Conservation (phyloP, 768 basidiomycete genomes). For the Candolleomyces efflorescens region DNA sequence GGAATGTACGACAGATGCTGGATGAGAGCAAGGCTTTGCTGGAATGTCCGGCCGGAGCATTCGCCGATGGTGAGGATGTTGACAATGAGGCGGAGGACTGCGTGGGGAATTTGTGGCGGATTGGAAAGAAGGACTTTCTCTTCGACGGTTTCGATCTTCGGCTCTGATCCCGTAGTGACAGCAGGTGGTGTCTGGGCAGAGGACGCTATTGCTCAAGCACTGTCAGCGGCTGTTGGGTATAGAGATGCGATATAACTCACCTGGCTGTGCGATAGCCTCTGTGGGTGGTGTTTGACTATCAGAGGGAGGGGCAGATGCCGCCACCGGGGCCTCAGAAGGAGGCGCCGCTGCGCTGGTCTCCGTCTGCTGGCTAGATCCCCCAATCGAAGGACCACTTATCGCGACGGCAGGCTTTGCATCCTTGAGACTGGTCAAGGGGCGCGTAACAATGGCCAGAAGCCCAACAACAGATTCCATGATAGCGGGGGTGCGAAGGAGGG, state of each 20-base stretch:
- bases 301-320: constrained; percentile 12
- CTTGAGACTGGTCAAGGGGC: constrained; percentile 69
- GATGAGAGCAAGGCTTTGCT: constrained; percentile 86
- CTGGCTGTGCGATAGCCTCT: not conserved
- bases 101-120: constrained; percentile 81
- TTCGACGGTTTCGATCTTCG: constrained; percentile 33
- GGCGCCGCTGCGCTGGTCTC: not conserved
- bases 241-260: not conserved
- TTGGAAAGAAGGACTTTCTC: constrained; percentile 55
- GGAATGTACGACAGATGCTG: constrained; percentile 89
- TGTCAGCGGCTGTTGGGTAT: too few species aligned
- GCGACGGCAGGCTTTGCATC: constrained; percentile 21
- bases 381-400: not conserved
- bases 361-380: not conserved
- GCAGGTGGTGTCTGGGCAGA: not conserved
- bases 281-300: not conserved
- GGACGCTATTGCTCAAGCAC: constrained; percentile 2
- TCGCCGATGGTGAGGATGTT: constrained; percentile 98
- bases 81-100: constrained; percentile 86
- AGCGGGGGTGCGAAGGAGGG: constrained; percentile 79
- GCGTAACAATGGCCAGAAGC: constrained; percentile 84
- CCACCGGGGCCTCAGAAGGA: constrained; percentile 20
- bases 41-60: constrained; percentile 95
- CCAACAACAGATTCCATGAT: constrained; percentile 93
- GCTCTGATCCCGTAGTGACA: constrained; percentile 10